Percentiles rank a stretch among this genome's conserved stretches.
Conservation (phyloP, 2,329 filamentous ascomycete genomes). For the Leptoxyphium fumago region DNA sequence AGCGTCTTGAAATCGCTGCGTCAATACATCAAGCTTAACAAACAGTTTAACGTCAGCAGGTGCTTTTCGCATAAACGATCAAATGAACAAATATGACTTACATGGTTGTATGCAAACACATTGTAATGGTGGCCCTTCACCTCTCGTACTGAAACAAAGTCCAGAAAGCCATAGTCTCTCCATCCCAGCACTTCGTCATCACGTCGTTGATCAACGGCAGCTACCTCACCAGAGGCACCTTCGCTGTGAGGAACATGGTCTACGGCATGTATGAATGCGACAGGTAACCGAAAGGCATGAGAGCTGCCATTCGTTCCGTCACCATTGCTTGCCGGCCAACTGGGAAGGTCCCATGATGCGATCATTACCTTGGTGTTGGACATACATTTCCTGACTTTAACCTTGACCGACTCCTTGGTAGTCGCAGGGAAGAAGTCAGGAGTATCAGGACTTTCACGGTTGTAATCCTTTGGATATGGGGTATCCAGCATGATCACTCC, state of each 20-base stretch:
- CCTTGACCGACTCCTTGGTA: neutral
- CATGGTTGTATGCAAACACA: neutral
- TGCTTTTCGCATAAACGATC: no score
- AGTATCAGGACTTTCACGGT: neutral
- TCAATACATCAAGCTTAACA: no score
- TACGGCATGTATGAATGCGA: no score
- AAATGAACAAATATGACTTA: neutral
- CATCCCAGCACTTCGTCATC: neutral
- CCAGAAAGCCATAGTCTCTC: neutral
- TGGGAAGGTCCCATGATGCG: neutral
- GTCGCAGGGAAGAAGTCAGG: neutral
- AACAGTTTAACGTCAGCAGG: no score
- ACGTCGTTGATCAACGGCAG: neutral
- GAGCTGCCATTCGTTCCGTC: neutral
- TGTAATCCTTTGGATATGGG: neutral
- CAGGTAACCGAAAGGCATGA: no score
- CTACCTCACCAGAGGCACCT: neutral
- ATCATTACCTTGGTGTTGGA: neutral
- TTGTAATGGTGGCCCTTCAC: neutral
- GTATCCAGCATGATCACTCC: neutral
- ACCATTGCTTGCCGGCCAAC: neutral
- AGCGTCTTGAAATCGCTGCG: no score
- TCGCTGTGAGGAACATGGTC: no score
- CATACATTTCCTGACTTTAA: neutral
- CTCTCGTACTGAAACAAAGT: neutral